Conservation (phyloP, 768 basidiomycete genomes). For the Termitomyces sp. region DNA sequence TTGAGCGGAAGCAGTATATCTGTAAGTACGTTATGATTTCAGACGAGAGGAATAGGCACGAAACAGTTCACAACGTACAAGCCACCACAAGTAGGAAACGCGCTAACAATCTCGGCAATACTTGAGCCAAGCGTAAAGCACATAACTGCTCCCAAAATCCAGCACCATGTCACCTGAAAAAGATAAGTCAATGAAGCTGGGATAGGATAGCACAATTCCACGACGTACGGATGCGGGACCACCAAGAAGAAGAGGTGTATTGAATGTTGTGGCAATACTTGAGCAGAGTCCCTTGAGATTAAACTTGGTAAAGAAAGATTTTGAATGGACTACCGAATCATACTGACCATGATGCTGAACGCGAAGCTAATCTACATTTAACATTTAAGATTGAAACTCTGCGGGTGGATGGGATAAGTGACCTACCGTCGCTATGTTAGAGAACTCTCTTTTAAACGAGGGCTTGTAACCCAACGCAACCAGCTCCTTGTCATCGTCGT, state of each 20-base stretch:
- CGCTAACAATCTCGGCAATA: conserved; percentile 76
- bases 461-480: conserved; percentile 70
- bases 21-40: conserved; percentile 22
- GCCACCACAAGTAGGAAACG: conserved; percentile 73
- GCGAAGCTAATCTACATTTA: conserved; percentile 63
- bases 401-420: not conserved
- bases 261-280: conserved; percentile 75
- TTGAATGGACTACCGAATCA: not conserved
- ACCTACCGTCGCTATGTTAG: conserved; percentile 73
- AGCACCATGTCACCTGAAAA: conserved; percentile 61
- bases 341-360: conserved; percentile 65
- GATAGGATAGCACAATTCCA: not conserved
- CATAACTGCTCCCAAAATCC: conserved; percentile 70
- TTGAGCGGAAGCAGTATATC: conserved; percentile 81
- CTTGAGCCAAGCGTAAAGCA: conserved; percentile 72
- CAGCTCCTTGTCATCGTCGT: conserved; percentile 65
- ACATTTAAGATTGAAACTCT: not conserved
- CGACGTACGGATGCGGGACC: conserved; percentile 61
- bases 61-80: conserved; percentile 38
- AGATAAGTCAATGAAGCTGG: not conserved
- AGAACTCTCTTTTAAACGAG: conserved; percentile 83
- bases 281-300: conserved; percentile 60
- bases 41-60: not conserved
- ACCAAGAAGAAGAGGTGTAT: conserved; percentile 65
- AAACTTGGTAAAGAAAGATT: not conserved